phyloP scores from a whole-genome alignment of 2,329 filamentous ascomycete species.

The Botryotinia globosa region DNA sequence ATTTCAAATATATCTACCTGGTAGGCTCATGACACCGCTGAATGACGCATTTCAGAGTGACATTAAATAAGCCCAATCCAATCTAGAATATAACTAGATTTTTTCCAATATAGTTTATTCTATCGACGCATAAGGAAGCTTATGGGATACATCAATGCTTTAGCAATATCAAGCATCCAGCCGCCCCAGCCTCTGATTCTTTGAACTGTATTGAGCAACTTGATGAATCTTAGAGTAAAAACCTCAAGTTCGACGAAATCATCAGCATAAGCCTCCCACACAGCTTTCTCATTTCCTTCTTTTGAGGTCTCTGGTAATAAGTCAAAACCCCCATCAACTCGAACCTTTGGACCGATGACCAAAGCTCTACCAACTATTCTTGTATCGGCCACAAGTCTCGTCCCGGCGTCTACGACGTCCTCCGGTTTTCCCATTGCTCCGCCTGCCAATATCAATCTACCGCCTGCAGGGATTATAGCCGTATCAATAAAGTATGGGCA shows the following conservation, averaged over 20 bases:
- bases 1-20: background rate
- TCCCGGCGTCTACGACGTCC: constrained; percentile 63
- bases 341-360: constrained; percentile 55
- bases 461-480: constrained; percentile 51
- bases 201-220: constrained; percentile 52
- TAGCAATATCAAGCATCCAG: constrained; percentile 33
- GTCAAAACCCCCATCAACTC: constrained; percentile 43
- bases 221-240: constrained; percentile 53
- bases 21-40: background rate
- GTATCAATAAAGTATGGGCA: constrained; percentile 66
- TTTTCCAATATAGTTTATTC: background rate
- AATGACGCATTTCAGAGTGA: background rate
- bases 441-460: constrained; percentile 55
- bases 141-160: constrained; percentile 29
- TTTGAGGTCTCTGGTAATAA: constrained; percentile 24
- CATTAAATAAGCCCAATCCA: background rate
- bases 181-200: constrained; percentile 53
- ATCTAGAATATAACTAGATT: background rate
- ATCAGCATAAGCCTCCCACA: constrained; percentile 61
- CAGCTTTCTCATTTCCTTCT: constrained; percentile 42
- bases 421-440: constrained; percentile 49
- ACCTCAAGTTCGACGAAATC: constrained; percentile 56
- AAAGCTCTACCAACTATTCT: constrained; percentile 56
- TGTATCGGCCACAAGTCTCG: constrained; percentile 58
- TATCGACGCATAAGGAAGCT: background rate